Conservation (phyloP, 352 stramenopile genomes). For the Globisporangium cederbergense region DNA sequence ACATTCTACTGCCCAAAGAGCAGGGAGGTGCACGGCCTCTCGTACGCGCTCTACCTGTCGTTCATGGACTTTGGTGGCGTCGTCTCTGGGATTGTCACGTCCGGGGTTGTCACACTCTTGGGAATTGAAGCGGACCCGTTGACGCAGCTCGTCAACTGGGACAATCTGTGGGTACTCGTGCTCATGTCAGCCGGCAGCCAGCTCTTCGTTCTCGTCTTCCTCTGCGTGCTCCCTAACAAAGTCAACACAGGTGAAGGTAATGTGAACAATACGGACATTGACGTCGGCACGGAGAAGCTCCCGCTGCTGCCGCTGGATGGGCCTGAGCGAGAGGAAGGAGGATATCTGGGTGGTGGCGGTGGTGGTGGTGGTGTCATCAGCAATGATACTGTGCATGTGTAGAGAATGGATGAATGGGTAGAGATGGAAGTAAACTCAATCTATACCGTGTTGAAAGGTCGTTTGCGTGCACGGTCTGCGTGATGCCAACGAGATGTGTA, state of each 20-base stretch:
- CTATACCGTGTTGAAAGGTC: neutral
- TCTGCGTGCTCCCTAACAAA: conserved; percentile 68
- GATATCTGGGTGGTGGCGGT: conserved; percentile 15
- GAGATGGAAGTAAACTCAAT: neutral
- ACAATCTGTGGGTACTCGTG: conserved; percentile 56
- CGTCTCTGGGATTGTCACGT: conserved; percentile 59
- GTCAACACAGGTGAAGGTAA: conserved; percentile 25
- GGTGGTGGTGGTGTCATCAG: neutral
- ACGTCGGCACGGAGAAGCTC: conserved; percentile 35
- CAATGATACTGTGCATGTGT: conserved; percentile 22
- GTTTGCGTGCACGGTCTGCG: neutral
- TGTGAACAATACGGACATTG: neutral
- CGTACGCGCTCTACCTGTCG: conserved; percentile 78
- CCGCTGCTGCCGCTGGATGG: conserved; percentile 28
- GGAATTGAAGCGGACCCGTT: conserved; percentile 55
- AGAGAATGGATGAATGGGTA: neutral
- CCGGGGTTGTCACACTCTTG: conserved; percentile 44
- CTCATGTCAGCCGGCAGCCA: conserved; percentile 53
- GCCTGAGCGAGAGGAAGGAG: neutral
- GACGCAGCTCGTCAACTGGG: conserved; percentile 60
- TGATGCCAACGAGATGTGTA: neutral
- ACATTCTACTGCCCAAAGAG: conserved; percentile 71
- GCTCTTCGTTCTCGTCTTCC: conserved; percentile 64
- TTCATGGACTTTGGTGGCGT: conserved; percentile 87
- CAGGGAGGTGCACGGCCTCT: conserved; percentile 59